These are phyloP conservation scores for Trichoderma atrobrunneum DNA, from an alignment of 2,329 filamentous ascomycete species.

Conservation along the genomic window DNA sequence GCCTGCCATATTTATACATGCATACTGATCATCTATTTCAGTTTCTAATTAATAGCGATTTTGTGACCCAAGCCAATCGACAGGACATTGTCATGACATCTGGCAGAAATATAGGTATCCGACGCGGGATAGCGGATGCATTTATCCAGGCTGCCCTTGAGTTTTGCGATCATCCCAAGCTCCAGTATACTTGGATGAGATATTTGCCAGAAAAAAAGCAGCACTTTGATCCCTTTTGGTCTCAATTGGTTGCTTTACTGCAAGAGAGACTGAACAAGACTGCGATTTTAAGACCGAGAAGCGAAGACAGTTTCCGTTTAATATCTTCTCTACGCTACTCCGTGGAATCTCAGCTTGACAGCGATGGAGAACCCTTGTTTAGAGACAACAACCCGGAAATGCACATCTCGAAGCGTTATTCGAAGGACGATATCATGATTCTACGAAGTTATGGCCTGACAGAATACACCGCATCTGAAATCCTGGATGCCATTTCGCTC, in stretches of 20 bases:
- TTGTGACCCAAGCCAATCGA: neutral
- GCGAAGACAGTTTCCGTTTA: neutral
- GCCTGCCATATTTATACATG: neutral
- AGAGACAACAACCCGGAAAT: neutral
- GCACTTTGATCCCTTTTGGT: neutral
- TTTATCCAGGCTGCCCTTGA: neutral
- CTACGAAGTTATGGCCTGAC: neutral
- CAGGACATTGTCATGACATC: neutral
- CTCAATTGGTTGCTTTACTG: neutral
- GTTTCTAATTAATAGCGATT: neutral
- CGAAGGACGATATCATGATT: neutral
- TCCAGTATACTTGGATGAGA: neutral
- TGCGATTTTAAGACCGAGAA: neutral
- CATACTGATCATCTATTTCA: neutral
- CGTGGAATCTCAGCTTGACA: neutral
- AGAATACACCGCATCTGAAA: neutral
- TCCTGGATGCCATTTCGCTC: neutral
- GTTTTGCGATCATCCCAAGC: neutral
- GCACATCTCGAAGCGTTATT: neutral
- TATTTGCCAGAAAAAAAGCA: neutral
- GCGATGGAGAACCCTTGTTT: neutral
- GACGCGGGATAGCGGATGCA: neutral
- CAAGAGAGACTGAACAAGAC: neutral
- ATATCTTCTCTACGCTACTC: neutral
- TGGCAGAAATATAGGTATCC: neutral